These are phyloP conservation scores for Solanum chiquidenum DNA, from an alignment of 257 asterid genomes.

Conservation along the genomic window DNA sequence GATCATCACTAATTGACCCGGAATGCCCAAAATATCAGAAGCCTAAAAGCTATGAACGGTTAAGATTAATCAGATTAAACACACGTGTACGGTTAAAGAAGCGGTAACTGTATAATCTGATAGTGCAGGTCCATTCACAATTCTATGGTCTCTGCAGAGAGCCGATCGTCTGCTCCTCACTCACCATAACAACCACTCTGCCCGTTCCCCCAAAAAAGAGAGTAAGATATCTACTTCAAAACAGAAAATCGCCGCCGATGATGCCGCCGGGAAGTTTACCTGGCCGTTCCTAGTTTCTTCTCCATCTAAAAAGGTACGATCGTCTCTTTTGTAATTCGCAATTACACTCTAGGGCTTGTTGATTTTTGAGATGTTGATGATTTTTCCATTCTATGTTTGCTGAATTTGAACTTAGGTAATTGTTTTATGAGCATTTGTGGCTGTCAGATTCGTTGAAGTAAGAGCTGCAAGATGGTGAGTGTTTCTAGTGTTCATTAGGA, in stretches of 20 bases:
- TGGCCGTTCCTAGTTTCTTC: neutral
- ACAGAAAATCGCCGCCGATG: slow-evolving; percentile 1
- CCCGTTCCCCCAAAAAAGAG: neutral
- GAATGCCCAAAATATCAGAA: neutral
- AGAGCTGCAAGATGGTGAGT: slow-evolving; percentile 41
- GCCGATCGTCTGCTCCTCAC: slow-evolving; percentile 35
- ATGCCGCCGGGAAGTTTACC: slow-evolving; percentile 13
- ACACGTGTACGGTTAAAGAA: slow-evolving; percentile 1
- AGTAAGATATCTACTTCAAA: neutral
- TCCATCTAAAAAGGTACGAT: neutral
- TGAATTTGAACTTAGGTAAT: slow-evolving; percentile 16
- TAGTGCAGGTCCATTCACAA: neutral
- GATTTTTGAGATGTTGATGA: neutral
- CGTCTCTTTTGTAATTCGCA: neutral
- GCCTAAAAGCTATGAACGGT: neutral
- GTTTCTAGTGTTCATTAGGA: neutral
- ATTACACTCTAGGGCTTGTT: neutral
- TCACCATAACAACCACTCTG: neutral
- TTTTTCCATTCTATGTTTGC: neutral
- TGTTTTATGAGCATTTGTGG: slow-evolving; percentile 3
- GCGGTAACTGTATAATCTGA: neutral
- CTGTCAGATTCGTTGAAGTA: slow-evolving; percentile 7
- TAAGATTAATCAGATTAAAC: neutral
- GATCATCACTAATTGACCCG: neutral
- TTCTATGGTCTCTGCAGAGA: slow-evolving; percentile 12